phyloP scores from a whole-genome alignment of 1,139 yeast genomes.

The Protomyces gravidus region DNA sequence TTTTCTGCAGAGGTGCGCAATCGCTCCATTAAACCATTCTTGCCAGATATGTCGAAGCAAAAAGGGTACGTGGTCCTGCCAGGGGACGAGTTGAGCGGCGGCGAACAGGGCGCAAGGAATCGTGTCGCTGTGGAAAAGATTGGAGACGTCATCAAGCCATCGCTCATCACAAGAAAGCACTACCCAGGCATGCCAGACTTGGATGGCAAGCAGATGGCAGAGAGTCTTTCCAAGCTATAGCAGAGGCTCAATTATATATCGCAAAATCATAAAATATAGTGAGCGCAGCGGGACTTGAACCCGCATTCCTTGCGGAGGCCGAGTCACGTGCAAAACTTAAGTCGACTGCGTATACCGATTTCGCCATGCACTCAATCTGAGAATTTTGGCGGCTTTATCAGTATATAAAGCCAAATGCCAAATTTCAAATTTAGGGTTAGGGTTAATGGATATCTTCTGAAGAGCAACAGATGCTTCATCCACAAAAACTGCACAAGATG shows the following conservation, averaged over 20 bases:
- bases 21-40: conserved; percentile 5
- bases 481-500: too few species aligned
- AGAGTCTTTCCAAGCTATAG: neutral
- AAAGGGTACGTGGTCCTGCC: conserved; percentile 12
- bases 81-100: conserved; percentile 21
- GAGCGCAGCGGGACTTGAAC: neutral
- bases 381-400: too few species aligned
- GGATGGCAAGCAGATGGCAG: neutral
- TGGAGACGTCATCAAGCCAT: conserved; percentile 1
- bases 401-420: too few species aligned
- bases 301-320: neutral
- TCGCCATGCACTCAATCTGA: too few species aligned
- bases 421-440: too few species aligned
- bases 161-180: neutral
- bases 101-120: conserved; percentile 4
- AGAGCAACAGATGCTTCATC: too few species aligned
- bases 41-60: conserved; percentile 6
- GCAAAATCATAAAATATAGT: neutral
- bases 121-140: conserved; percentile 4
- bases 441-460: too few species aligned
- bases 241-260: neutral
- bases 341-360: neutral
- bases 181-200: neutral
- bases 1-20: conserved; percentile 2
- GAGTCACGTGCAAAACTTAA: neutral